Conservation (phyloP, 257 asterid genomes). For the Forsythia viridissima region DNA sequence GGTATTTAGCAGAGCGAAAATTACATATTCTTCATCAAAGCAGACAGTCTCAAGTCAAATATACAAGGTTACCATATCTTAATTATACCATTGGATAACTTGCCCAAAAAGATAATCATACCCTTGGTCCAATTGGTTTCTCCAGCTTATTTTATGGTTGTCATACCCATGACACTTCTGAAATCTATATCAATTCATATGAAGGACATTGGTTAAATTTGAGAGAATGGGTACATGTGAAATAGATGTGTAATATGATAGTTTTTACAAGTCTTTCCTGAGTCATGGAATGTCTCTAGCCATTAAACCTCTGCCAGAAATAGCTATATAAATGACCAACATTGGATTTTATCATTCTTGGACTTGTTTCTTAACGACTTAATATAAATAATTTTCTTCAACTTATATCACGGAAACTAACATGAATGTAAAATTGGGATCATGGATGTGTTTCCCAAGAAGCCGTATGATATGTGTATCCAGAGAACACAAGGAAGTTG, state of each 20-base stretch:
- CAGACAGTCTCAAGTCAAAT: not conserved
- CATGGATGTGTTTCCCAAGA: not conserved
- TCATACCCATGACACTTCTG: not conserved
- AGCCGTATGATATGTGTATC: not conserved
- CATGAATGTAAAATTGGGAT: not conserved
- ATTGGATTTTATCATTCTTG: not conserved
- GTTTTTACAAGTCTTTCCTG: not conserved
- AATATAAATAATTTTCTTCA: not conserved
- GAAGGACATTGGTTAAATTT: not conserved
- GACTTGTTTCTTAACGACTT: not conserved
- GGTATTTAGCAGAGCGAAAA: not conserved
- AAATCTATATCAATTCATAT: not conserved
- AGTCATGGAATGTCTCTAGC: not conserved
- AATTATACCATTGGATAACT: not conserved
- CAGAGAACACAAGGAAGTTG: not conserved
- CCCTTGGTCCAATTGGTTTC: not conserved
- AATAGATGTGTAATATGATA: not conserved
- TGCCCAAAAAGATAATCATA: not conserved
- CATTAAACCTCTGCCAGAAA: not conserved
- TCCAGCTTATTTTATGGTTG: not conserved
- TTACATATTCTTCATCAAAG: slow-evolving; percentile 6
- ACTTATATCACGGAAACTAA: not conserved
- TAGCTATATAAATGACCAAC: not conserved
- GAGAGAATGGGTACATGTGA: not conserved
- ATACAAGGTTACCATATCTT: not conserved